These are phyloP conservation scores for Geotrichum candidum DNA, from an alignment of 1,139 yeast species.

Conservation along the genomic window DNA sequence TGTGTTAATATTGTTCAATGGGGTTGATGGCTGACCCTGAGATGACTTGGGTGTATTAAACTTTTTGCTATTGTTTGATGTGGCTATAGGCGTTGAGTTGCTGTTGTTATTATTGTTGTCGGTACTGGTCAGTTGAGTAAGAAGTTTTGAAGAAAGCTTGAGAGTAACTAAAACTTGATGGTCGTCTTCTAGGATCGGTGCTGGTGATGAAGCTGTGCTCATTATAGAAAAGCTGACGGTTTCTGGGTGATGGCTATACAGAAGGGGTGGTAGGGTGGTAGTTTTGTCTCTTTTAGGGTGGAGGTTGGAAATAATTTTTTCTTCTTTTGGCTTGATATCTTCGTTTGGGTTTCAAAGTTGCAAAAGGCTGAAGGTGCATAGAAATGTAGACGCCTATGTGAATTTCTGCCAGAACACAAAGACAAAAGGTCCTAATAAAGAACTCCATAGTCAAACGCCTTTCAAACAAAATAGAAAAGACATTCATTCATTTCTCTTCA, in stretches of 20 bases:
- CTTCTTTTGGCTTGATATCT: no score
- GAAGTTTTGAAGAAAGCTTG: conserved; percentile 12
- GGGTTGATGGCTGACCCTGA: neutral
- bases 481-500: no score
- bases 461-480: no score
- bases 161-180: conserved; percentile 11
- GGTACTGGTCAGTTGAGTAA: conserved; percentile 1
- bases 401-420: no score
- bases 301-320: no score
- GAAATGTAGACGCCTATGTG: no score
- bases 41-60: neutral
- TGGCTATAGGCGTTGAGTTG: neutral
- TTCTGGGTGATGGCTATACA: neutral
- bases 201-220: neutral
- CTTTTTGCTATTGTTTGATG: neutral
- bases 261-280: neutral
- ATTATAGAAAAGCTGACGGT: neutral
- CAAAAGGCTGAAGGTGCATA: no score
- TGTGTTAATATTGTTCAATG: neutral
- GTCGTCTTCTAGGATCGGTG: neutral
- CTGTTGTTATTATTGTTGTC: neutral
- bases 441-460: no score
- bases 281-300: neutral
- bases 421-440: no score
- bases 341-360: no score